Evolutionary conservation across 2,329 filamentous ascomycete species (phyloP).

Genomic region (Verticillium klebahnii): DNA sequence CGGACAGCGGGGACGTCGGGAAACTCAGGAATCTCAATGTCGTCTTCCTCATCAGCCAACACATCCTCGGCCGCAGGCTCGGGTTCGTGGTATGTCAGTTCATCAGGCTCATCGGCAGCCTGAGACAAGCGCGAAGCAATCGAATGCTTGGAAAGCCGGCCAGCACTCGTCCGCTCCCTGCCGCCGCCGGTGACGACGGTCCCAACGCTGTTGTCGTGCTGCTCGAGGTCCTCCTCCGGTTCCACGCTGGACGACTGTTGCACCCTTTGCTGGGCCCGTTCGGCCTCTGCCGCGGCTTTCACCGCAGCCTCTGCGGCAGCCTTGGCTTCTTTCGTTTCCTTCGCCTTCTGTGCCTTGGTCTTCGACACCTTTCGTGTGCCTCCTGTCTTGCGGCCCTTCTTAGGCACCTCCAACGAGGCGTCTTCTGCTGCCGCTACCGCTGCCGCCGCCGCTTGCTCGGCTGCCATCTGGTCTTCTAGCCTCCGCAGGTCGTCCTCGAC

Average conservation of each 20-base stretch:
- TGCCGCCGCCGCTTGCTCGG: neutral
- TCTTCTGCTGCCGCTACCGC: conserved; percentile 1
- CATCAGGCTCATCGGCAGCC: conserved; percentile 16
- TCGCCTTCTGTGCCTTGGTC: conserved; percentile 39
- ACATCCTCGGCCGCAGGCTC: conserved; percentile 7
- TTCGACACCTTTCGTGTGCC: conserved; percentile 48
- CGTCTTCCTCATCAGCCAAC: conserved; percentile 3
- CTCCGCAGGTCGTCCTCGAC: conserved; percentile 47
- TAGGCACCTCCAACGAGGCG: conserved; percentile 37
- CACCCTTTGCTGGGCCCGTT: neutral
- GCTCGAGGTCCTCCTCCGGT: neutral
- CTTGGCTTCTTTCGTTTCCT: conserved; percentile 20
- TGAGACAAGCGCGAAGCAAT: conserved; percentile 18
- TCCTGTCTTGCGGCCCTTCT: conserved; percentile 48
- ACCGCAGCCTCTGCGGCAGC: neutral
- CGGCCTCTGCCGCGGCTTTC: neutral
- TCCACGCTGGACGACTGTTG: neutral
- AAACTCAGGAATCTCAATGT: neutral
- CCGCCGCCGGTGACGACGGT: conserved; percentile 22
- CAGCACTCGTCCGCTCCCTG: conserved; percentile 23
- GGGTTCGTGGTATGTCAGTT: conserved; percentile 12
- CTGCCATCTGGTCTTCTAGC: conserved; percentile 43
- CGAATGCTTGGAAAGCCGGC: conserved; percentile 25
- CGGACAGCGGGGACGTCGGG: conserved; percentile 1
- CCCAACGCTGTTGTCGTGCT: conserved; percentile 16